phyloP scores from a whole-genome alignment of 2,329 filamentous ascomycete genomes.

The Neoascochyta sp. region DNA sequence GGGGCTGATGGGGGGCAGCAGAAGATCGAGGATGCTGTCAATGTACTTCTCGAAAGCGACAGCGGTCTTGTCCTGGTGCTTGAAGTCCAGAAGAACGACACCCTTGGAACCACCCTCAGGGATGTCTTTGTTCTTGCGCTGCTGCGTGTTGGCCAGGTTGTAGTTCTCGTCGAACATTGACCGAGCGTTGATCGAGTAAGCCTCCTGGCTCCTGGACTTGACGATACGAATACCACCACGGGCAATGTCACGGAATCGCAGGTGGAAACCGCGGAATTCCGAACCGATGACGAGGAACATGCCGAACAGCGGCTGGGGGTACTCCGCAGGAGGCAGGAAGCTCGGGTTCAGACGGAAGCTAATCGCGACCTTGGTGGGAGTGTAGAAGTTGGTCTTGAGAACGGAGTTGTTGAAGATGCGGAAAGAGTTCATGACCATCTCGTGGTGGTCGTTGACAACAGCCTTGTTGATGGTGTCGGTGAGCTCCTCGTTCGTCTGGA shows the following conservation, averaged over 20 bases:
- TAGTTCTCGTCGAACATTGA: constrained; percentile 99
- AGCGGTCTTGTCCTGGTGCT: constrained; percentile 86
- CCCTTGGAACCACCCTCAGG: constrained; percentile 97
- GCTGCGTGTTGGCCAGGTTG: constrained; percentile 94
- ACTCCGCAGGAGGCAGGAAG: constrained; percentile 89
- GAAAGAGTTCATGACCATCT: constrained; percentile 97
- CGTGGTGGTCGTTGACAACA: constrained; percentile 79
- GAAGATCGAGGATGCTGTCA: constrained; percentile 92
- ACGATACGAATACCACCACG: constrained; percentile 97
- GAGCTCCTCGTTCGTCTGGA: constrained; percentile 38
- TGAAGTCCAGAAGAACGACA: constrained; percentile 88
- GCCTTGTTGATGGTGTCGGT: constrained; percentile 40
- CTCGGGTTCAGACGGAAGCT: constrained; percentile 89
- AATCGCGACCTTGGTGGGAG: constrained; percentile 94
- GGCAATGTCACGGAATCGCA: constrained; percentile 94
- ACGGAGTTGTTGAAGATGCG: constrained; percentile 90
- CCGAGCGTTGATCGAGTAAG: constrained; percentile 92
- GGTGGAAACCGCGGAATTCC: constrained; percentile 94
- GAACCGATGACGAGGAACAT: constrained; percentile 99
- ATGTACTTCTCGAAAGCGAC: constrained; percentile 99
- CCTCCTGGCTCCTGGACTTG: constrained; percentile 94
- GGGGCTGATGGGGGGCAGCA: constrained; percentile 82
- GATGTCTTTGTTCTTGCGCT: constrained; percentile 99
- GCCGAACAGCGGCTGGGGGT: constrained; percentile 87
- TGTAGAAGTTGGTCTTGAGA: constrained; percentile 97